These are phyloP conservation scores for Hypoxylon cercidicola DNA, from an alignment of 495 filamentous ascomycete species.

Conservation along the genomic window DNA sequence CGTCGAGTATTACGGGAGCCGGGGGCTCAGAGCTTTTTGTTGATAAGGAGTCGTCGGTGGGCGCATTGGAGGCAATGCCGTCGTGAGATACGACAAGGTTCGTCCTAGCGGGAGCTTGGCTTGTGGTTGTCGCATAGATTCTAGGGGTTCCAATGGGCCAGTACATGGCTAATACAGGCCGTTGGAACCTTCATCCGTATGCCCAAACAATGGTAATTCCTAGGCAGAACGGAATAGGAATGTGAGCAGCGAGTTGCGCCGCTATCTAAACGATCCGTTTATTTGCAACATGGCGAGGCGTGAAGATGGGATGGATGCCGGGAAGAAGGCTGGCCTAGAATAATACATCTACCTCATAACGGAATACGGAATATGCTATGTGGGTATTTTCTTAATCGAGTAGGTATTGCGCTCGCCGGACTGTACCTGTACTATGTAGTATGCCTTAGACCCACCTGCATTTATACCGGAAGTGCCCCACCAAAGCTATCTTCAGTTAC, in stretches of 20 bases:
- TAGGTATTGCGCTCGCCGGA: not conserved
- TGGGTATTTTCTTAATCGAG: too few species aligned
- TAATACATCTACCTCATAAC: too few species aligned
- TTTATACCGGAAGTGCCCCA: too few species aligned
- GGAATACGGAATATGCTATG: too few species aligned
- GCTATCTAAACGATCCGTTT: slow-evolving; percentile 24
- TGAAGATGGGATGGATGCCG: slow-evolving; percentile 14
- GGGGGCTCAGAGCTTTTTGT: slow-evolving; percentile 35
- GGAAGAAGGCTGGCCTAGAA: slow-evolving; percentile 10
- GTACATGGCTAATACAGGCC: slow-evolving; percentile 77
- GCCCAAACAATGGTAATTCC: slow-evolving; percentile 19
- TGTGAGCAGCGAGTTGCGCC: slow-evolving; percentile 32
- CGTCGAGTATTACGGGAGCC: slow-evolving; percentile 44
- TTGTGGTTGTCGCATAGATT: slow-evolving; percentile 78
- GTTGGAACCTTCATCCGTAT: slow-evolving; percentile 44
- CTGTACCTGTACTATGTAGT: too few species aligned
- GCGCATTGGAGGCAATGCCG: slow-evolving; percentile 43
- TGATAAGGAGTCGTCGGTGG: slow-evolving; percentile 49
- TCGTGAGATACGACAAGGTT: slow-evolving; percentile 54
- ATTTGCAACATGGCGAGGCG: slow-evolving; percentile 30
- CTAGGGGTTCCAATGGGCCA: slow-evolving; percentile 93
- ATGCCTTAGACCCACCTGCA: too few species aligned
- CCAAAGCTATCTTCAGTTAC: too few species aligned
- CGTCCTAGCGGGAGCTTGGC: slow-evolving; percentile 61
- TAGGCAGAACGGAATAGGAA: slow-evolving; percentile 14